Conservation (phyloP, 306 rosid species). For the Hippophae rhamnoides region DNA sequence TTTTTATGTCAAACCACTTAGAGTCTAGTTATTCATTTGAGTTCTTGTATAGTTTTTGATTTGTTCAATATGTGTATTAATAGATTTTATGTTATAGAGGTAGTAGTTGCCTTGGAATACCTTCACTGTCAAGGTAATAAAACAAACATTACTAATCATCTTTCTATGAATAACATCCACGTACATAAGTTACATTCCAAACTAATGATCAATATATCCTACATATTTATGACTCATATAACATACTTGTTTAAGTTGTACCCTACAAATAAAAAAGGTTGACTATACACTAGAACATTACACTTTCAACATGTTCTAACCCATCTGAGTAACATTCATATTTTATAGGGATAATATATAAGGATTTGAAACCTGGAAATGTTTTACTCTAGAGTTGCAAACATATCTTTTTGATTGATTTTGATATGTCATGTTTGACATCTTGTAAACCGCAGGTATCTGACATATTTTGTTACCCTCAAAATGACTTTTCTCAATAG, state of each 20-base stretch:
- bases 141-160: too few species aligned
- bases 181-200: too few species aligned
- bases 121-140: slow-evolving; percentile 87
- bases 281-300: too few species aligned
- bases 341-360: slow-evolving; percentile 69
- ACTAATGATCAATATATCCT: too few species aligned
- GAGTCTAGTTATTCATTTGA: slow-evolving; percentile 2
- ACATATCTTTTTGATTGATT: slow-evolving; percentile 29
- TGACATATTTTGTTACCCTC: background rate
- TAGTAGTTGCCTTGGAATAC: slow-evolving; percentile 82
- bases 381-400: slow-evolving; percentile 69
- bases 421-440: slow-evolving; percentile 63
- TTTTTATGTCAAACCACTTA: background rate
- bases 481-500: too few species aligned
- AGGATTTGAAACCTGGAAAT: slow-evolving; percentile 95
- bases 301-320: too few species aligned
- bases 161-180: too few species aligned
- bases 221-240: too few species aligned
- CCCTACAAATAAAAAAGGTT: too few species aligned
- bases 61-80: slow-evolving; percentile 11
- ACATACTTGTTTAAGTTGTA: too few species aligned
- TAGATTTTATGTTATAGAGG: slow-evolving; percentile 88
- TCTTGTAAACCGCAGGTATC: slow-evolving; percentile 83
- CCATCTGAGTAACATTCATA: too few species aligned
- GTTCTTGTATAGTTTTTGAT: slow-evolving; percentile 11